These are phyloP conservation scores for Penicillium verrucosum DNA, from an alignment of 2,329 filamentous ascomycete species.

Conservation along the genomic window DNA sequence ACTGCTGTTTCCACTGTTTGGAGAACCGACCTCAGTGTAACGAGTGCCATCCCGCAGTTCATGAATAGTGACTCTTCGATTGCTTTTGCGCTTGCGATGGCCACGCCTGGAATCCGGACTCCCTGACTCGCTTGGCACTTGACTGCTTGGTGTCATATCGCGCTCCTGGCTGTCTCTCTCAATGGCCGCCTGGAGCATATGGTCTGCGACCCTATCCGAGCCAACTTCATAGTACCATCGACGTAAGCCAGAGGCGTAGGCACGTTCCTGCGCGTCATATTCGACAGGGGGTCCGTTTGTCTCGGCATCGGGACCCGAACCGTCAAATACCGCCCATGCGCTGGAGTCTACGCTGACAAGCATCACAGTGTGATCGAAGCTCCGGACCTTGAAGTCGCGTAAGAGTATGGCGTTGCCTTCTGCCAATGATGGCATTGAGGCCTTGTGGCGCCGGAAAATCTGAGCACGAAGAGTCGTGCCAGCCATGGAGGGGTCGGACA, in stretches of 20 bases:
- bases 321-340: conserved; percentile 47
- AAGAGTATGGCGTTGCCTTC: conserved; percentile 46
- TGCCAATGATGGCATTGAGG: conserved; percentile 36
- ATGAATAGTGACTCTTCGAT: conserved; percentile 41
- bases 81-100: conserved; percentile 28
- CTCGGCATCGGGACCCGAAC: conserved; percentile 26
- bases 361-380: conserved; percentile 38
- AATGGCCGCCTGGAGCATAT: conserved; percentile 36
- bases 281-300: conserved; percentile 42
- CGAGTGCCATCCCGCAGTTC: conserved; percentile 42
- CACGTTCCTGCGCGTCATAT: conserved; percentile 37
- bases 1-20: conserved; percentile 28
- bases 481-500: conserved; percentile 46
- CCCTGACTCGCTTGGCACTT: conserved; percentile 31
- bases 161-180: conserved; percentile 27
- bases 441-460: conserved; percentile 42
- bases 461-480: conserved; percentile 40
- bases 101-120: conserved; percentile 31
- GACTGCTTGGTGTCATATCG: conserved; percentile 25
- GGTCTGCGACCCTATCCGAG: conserved; percentile 34
- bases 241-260: conserved; percentile 34
- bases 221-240: conserved; percentile 43
- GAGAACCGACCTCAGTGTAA: conserved; percentile 42
- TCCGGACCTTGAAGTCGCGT: conserved; percentile 46
- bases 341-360: conserved; percentile 44